Evolutionary conservation across 257 asterid genomes (phyloP), one percentile per base, ranked within the genome.

Genomic region (Fraxinus pennsylvanica): DNA sequence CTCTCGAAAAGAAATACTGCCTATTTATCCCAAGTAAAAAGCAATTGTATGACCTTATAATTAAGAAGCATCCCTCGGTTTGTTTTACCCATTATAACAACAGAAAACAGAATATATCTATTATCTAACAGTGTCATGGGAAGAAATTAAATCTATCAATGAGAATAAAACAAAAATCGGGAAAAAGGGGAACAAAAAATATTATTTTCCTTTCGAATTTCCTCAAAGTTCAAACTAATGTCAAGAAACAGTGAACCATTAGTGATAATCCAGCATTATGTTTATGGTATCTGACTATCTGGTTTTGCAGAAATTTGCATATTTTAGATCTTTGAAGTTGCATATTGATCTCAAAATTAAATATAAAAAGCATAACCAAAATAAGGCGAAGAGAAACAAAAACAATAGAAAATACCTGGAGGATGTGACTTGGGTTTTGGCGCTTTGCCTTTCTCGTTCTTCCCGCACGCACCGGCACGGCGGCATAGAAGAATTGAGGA

Each of bases 181-280:
- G 43, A 22, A 14, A 38, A 15, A 50, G 21, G 17, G 19, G 21
- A 30, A 0, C 33, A 45, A 63, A 50, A 47, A 43, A 1, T 5
- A 4, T 6, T 0, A 66, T 65, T 43, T 29, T 47, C 21, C 22
- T 6, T 35, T 29, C 1, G 41, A 6, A 54, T 74, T 74, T 66
- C 35, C 27, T 25, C 27, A 25, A 25, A 25, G 27, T 54, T 19
- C 43, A 38, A 38, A 6, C 7, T 38, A 22, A 22, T n/a, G 67
- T 36, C 33, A 78, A 77, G 35, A 27, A 45, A 36, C 12, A 65
- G 54, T 10, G 71, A 72, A 13, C 63, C n/a, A 72, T 43, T 65
- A 66, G 13, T 33, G 15, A 71, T 36, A 54, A 41, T 36, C 54
- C 7, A 81, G 33, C 63, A 72, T 15, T 47, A 45, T 27, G 22